Percentiles rank a stretch among this genome's conserved stretches.
Conservation (phyloP, 306 rosid genomes). For the Senna tora region DNA sequence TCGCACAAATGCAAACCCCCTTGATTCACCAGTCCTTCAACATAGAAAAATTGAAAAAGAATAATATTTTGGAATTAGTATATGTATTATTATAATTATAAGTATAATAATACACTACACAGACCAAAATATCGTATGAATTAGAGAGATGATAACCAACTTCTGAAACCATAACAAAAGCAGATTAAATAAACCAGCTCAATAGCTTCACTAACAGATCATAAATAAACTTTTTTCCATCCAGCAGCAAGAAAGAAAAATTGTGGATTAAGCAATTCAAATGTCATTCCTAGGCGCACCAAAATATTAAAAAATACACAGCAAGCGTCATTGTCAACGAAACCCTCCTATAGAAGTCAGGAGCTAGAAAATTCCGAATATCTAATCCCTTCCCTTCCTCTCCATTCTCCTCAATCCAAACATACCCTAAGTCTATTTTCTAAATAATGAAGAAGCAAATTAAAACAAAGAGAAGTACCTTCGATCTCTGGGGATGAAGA, state of each 20-base stretch:
- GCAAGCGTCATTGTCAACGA: background rate
- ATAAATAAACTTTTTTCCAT: background rate
- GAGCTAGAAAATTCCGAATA: background rate
- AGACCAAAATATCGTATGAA: background rate
- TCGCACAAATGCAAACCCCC: constrained; percentile 95
- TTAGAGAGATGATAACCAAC: background rate
- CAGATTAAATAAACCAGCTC: background rate
- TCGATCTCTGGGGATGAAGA: constrained; percentile 92
- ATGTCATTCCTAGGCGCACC: background rate
- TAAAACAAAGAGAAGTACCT: constrained; percentile 47
- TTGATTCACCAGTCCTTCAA: constrained; percentile 80
- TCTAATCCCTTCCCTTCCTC: too few species aligned
- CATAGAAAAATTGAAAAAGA: background rate
- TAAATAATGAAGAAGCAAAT: background rate
- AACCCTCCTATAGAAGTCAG: background rate
- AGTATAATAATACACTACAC: background rate
- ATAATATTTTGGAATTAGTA: background rate
- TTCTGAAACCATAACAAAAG: background rate
- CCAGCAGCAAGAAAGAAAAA: background rate
- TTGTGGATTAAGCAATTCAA: background rate
- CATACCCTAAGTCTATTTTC: background rate
- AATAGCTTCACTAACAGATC: background rate
- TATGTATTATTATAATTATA: too few species aligned
- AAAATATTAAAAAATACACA: background rate
- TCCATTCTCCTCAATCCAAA: too few species aligned